Base-by-base conservation (phyloP, 352 stramenopile genomes). In the Globisporangium yorkense region DNA sequence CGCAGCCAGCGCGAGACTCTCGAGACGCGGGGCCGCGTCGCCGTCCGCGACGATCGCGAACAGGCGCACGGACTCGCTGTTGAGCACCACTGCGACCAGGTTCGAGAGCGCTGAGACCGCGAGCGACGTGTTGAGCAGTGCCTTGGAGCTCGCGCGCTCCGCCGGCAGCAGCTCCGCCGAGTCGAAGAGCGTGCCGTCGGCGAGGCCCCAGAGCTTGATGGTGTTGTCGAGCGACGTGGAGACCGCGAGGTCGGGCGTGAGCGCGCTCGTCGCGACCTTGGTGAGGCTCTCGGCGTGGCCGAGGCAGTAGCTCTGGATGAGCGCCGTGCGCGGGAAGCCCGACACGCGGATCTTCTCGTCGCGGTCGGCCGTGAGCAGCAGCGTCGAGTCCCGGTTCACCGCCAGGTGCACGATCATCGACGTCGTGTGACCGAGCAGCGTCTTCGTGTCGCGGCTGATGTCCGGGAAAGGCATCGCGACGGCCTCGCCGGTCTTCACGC, bases 271-370 rank as follows among this genome's bases (percentile, higher is more conserved):
- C 9, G 68, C 75, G 4, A 92, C 60, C 43, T 83, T 75, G 7
- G 79, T 89, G 47, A 94, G 63, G 65, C 74, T 84, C 10, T 82
- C 72, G 24, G 69, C 71, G 61, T 95, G 85, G 16, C 85, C 85
- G 47, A 95, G 71, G 57, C 85, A 95, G 71, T 92, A 95, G 65
- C 72, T 89, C 58, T 91, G 76, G 40, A 95, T 74, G 57, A 93
- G 73, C 18, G 76, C 48, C 41, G 81, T 83, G 24, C 70, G 77
- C 5, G 85, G 85, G 55, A 95, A 95, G 50, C 76, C 68, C 31
- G 85, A 92, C 9, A 95, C 76, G n/a, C 85, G 81, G 46, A 95
- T 63, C 67, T 95, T 93, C 54, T 95, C 85, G 56, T 95, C 84
- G 29, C 85, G 80, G 54, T 95, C 85, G 1, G 78, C 85, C 15